Conservation (phyloP, 768 basidiomycete species). For the Rhizopogon vinicolor region DNA sequence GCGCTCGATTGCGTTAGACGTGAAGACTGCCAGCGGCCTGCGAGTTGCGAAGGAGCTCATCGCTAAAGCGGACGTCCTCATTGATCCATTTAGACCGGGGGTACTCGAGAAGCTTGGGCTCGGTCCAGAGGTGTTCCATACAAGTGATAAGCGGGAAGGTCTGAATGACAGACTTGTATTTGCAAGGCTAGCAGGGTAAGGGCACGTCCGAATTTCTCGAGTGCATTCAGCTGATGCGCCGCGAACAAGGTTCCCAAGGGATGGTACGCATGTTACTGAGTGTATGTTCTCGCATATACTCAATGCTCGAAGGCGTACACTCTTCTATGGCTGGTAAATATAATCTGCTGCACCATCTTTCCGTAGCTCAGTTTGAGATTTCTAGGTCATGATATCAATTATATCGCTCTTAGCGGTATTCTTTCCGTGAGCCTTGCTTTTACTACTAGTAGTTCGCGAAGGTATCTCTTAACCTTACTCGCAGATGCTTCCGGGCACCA, state of each 20-base stretch:
- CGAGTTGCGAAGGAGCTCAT: slow-evolving; percentile 55
- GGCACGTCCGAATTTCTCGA: slow-evolving; percentile 1
- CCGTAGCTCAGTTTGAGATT: not conserved
- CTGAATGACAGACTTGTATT: slow-evolving; percentile 64
- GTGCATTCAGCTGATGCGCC: not conserved
- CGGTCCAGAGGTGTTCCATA: slow-evolving; percentile 71
- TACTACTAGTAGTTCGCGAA: not conserved
- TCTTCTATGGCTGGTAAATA: slow-evolving; percentile 71
- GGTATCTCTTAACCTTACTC: not conserved
- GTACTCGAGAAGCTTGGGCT: slow-evolving; percentile 75
- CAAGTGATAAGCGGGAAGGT: slow-evolving; percentile 36
- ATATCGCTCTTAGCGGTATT: slow-evolving; percentile 74
- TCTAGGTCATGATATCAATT: slow-evolving; percentile 81
- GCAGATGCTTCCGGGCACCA: slow-evolving; percentile 64
- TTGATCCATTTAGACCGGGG: slow-evolving; percentile 82
- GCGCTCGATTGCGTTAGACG: slow-evolving; percentile 67
- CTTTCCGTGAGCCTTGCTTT: slow-evolving; percentile 46
- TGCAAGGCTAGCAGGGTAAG: slow-evolving; percentile 73
- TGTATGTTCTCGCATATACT: slow-evolving; percentile 5
- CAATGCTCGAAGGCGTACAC: slow-evolving; percentile 47
- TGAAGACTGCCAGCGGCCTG: slow-evolving; percentile 57
- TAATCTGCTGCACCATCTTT: not conserved
- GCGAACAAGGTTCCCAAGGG: slow-evolving; percentile 50
- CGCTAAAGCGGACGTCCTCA: slow-evolving; percentile 66
- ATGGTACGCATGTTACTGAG: slow-evolving; percentile 36